Evolutionary conservation across 208 protist species (phyloP), one percentile per base, ranked within the genome.

Genomic region (Acanthamoeba lenticulata): DNA sequence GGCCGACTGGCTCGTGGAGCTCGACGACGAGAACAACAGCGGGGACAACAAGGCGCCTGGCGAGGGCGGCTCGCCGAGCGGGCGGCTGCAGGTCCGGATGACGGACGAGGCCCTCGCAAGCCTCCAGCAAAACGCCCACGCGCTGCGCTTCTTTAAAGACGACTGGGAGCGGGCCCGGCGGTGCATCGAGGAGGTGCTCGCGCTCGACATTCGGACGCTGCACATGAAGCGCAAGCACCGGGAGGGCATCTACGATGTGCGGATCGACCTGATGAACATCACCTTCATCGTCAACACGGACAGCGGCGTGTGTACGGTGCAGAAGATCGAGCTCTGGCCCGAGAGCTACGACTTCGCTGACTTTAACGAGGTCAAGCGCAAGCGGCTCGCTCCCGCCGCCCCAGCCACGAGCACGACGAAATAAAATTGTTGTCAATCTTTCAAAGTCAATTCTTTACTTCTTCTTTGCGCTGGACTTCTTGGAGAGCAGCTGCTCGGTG

Each of bases 221-320:
- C 77, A 86, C 44, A 86, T 86, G 77, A 86, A 86, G 77, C 38
- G 44, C n/a, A 86, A 86, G 24, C 77, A 86, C 77, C 49, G 34
- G 44, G 77, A 86, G 45, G 77, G 77, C 42, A 38, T 24, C 77
- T 86, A 86, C 44, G 77, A 38, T 42, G 77, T 86, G 34, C 34
- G 29, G 44, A 86, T 86, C 40, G 77, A 86, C 44, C 6, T 86
- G 77, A 55, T 86, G 44, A 86, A 86, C 44, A 38, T 86, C 38
- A 60, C 77, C 77, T 86, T 86, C 44, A 42, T 38, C 44, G 44
- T 86, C 6, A 57, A 57, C 77, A 57, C 24, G 24, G 45, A 86
- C 24, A 57, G 0, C 45, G 42, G 44, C 2, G 45, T 86, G 42
- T 86, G 77, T 15, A 86, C 77, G 29, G 77, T 86, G 44, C 44